Evolutionary conservation across 2,329 filamentous ascomycete species (phyloP).

Genomic region (Berkeleyomyces basicola): DNA sequence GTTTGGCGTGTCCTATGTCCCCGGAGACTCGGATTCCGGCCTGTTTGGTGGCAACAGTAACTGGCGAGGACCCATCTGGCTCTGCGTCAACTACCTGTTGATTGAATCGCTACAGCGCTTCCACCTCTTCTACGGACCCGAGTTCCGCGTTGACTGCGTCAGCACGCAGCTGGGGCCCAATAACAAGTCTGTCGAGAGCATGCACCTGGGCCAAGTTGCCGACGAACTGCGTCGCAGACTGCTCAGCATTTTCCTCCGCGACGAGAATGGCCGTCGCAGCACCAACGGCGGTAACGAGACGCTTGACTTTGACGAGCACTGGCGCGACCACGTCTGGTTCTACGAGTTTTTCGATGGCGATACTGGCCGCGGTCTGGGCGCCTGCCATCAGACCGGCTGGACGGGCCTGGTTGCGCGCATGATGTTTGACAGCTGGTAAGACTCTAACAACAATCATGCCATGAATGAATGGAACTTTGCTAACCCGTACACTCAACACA

Average conservation of each 20-base stretch:
- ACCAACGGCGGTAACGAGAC: conserved; percentile 74
- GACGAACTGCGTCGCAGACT: conserved; percentile 90
- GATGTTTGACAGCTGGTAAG: conserved; percentile 94
- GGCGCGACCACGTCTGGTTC: conserved; percentile 90
- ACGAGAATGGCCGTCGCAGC: conserved; percentile 71
- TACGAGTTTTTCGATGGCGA: conserved; percentile 97
- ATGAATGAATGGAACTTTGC: not conserved
- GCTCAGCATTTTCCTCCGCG: conserved; percentile 75
- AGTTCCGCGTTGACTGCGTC: conserved; percentile 81
- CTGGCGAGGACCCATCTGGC: conserved; percentile 91
- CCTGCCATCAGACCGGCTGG: conserved; percentile 92
- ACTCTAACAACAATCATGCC: conserved; percentile 13
- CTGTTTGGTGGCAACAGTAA: conserved; percentile 96
- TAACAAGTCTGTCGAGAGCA: conserved; percentile 30
- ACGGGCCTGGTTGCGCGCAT: conserved; percentile 89
- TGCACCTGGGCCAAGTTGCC: conserved; percentile 89
- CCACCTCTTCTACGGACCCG: conserved; percentile 87
- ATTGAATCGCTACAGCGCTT: conserved; percentile 90
- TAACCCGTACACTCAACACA: conserved; percentile 21
- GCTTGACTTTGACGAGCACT: conserved; percentile 80
- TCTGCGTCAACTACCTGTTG: conserved; percentile 88
- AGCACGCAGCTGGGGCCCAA: not conserved
- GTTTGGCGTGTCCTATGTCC: conserved; percentile 77
- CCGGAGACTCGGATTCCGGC: conserved; percentile 90
- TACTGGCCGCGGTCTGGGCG: conserved; percentile 71